Evolutionary conservation across 176 grass and related monocot genomes (phyloP).

Genomic region (Oryza officinalis): DNA sequence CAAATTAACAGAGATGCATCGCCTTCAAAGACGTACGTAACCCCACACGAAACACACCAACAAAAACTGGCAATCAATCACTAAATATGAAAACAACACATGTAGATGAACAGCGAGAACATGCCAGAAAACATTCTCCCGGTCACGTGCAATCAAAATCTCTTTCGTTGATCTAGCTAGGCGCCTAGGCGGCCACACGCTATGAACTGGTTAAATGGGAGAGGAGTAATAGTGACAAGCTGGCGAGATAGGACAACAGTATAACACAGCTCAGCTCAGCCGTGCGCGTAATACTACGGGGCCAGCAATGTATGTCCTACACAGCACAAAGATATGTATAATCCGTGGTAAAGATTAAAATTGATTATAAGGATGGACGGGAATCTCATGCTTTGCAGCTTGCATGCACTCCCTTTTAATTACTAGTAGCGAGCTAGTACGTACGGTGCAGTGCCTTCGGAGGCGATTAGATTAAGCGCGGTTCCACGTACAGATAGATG

Average conservation of each 20-base stretch:
- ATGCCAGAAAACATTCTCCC: slow-evolving; percentile 33
- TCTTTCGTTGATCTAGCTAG: background rate
- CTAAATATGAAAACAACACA: background rate
- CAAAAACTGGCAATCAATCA: background rate
- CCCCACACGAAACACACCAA: background rate
- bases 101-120: background rate
- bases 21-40: background rate
- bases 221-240: background rate
- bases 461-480: slow-evolving; percentile 12
- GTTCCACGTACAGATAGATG: slow-evolving; percentile 3
- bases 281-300: too few relatives aligned
- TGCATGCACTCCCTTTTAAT: background rate
- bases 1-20: background rate
- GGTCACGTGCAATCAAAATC: background rate
- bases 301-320: background rate
- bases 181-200: background rate
- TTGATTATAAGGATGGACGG: slow-evolving; percentile 1
- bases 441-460: background rate
- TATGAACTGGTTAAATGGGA: background rate
- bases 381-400: slow-evolving; percentile 23
- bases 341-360: background rate
- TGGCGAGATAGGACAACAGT: background rate
- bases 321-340: background rate
- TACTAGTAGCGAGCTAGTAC: background rate
- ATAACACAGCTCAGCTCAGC: background rate